These are phyloP conservation scores for Paramecium caudatum DNA, from an alignment of 73 alveolate species.

Conservation along the genomic window DNA sequence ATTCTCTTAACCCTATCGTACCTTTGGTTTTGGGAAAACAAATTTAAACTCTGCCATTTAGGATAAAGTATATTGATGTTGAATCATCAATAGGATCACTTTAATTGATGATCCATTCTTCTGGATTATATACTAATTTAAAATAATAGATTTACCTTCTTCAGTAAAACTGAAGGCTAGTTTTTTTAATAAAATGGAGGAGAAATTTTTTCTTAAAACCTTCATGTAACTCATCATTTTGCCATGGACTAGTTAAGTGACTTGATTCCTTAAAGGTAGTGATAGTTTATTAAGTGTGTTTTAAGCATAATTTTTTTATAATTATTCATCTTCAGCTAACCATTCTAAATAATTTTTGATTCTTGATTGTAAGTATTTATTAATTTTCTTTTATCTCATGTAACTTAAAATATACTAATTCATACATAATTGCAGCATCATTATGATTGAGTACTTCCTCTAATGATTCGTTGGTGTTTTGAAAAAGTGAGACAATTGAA, in stretches of 20 bases:
- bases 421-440: neutral
- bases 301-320: neutral
- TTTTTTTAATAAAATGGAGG: neutral
- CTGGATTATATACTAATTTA: slow-evolving; percentile 46
- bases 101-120: slow-evolving; percentile 22
- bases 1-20: neutral
- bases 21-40: slow-evolving; percentile 30
- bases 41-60: slow-evolving; percentile 43
- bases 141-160: neutral
- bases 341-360: slow-evolving; percentile 48
- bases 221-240: slow-evolving; percentile 30
- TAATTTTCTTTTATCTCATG: neutral
- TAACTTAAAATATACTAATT: neutral
- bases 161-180: neutral
- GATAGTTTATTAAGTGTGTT: slow-evolving; percentile 33
- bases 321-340: slow-evolving; percentile 34
- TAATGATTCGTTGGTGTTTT: slow-evolving; percentile 17
- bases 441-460: neutral
- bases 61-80: neutral
- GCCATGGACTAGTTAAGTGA: neutral
- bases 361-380: neutral
- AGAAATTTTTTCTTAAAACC: neutral
- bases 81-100: slow-evolving; percentile 13
- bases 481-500: slow-evolving; percentile 49
- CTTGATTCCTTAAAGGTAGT: neutral